Evolutionary conservation across 2,329 filamentous ascomycete genomes (phyloP).

Genomic region (Juglanconis oblonga): DNA sequence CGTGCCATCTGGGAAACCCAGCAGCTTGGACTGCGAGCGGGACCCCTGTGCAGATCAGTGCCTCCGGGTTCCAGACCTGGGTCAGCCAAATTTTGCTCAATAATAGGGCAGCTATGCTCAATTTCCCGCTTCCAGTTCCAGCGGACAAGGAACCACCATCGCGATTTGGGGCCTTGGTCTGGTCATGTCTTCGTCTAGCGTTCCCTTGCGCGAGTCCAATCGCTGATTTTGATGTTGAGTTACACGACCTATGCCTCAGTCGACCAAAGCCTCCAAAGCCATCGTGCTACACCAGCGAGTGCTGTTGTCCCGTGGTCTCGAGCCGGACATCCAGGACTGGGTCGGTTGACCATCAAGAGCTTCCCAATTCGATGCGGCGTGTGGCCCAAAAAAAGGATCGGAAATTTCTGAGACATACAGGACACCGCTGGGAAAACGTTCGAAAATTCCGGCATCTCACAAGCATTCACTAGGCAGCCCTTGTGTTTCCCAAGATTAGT

Average conservation of each 20-base stretch:
- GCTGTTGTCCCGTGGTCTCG: not conserved
- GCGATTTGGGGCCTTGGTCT: not conserved
- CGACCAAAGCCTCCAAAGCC: not conserved
- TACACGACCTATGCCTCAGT: slow-evolving; percentile 8
- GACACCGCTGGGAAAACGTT: not conserved
- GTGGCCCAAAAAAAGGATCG: not conserved
- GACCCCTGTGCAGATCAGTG: slow-evolving; percentile 16
- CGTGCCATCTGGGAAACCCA: slow-evolving; percentile 1
- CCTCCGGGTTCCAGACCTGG: slow-evolving; percentile 2
- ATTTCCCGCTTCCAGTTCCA: not conserved
- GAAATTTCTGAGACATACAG: slow-evolving; percentile 10
- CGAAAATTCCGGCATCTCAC: not conserved
- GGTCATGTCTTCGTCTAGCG: not conserved
- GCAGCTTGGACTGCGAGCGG: slow-evolving; percentile 7
- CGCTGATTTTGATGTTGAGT: not conserved
- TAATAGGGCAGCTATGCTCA: not conserved
- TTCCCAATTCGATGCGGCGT: not conserved
- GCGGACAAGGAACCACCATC: not conserved
- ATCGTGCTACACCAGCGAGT: slow-evolving; percentile 6
- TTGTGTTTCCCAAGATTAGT: not conserved
- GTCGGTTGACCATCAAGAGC: not conserved
- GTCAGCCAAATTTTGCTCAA: not conserved
- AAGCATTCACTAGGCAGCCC: not conserved
- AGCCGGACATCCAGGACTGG: not conserved
- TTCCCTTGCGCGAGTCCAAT: not conserved